Conservation (phyloP, 345 rosid species). For the Reutealis trisperma region DNA sequence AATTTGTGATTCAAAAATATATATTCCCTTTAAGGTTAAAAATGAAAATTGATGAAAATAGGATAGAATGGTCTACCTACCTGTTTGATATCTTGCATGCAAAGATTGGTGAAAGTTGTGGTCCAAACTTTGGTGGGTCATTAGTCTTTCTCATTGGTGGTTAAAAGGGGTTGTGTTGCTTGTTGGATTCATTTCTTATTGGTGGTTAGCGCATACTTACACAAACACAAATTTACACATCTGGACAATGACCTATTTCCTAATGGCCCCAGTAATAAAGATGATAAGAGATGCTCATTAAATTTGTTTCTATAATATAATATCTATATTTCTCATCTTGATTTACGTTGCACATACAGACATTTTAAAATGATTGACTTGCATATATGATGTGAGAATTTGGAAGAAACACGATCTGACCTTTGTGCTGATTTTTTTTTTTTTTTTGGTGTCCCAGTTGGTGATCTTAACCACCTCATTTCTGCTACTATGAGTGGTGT, state of each 20-base stretch:
- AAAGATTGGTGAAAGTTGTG: neutral
- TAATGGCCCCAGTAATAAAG: constrained; percentile 7
- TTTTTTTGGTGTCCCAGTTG: constrained; percentile 14
- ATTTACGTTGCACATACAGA: neutral
- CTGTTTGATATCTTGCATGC: neutral
- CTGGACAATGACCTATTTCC: neutral
- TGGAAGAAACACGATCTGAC: neutral
- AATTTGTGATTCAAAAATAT: neutral
- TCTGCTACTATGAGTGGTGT: constrained; percentile 35
- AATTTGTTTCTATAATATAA: neutral
- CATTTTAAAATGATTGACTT: neutral
- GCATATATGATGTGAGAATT: neutral
- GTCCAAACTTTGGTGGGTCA: neutral
- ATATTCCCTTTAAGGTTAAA: neutral
- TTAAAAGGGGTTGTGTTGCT: neutral
- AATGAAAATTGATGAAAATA: neutral
- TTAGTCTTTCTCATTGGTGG: constrained; percentile 5
- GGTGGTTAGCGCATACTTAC: neutral
- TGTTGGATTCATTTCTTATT: neutral
- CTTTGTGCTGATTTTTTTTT: neutral
- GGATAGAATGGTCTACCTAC: neutral
- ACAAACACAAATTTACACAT: neutral
- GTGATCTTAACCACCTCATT: constrained; percentile 32
- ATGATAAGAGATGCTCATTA: neutral
- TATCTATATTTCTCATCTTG: neutral